These are phyloP conservation scores for Ascosphaera aggregata DNA, from an alignment of 2,329 filamentous ascomycete species.

Conservation along the genomic window DNA sequence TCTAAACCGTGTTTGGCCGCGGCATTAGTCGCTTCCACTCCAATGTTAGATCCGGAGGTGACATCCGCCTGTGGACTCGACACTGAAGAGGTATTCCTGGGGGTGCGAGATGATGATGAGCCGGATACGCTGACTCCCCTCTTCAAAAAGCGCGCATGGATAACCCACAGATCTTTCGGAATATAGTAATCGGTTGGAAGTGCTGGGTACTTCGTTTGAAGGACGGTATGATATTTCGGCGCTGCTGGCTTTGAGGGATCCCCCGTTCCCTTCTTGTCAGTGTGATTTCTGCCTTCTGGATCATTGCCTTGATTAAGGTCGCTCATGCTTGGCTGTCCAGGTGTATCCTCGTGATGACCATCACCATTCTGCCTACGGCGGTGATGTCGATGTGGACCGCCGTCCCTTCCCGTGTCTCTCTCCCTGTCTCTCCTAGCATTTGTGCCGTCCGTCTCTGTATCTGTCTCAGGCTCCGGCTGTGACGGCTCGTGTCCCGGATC, in stretches of 20 bases:
- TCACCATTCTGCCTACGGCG: neutral
- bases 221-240: neutral
- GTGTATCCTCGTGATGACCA: neutral
- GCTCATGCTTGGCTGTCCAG: constrained; percentile 2
- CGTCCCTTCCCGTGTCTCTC: neutral
- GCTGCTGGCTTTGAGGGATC: constrained; percentile 10
- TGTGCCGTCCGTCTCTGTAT: neutral
- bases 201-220: constrained; percentile 22
- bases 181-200: constrained; percentile 44
- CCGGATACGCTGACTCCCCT: constrained; percentile 33
- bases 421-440: neutral
- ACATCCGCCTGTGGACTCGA: neutral
- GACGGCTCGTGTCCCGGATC: constrained; percentile 5
- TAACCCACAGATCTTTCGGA: constrained; percentile 89
- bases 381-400: neutral
- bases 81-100: constrained; percentile 13
- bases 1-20: constrained; percentile 13
- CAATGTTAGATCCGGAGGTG: constrained; percentile 3
- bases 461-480: neutral
- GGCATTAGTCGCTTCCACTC: constrained; percentile 6
- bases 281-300: neutral
- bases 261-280: constrained; percentile 14
- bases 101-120: constrained; percentile 21
- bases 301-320: constrained; percentile 2
- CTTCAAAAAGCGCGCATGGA: constrained; percentile 72